These are phyloP conservation scores for Auricularia cornea DNA, from an alignment of 768 basidiomycete species.

Conservation along the genomic window DNA sequence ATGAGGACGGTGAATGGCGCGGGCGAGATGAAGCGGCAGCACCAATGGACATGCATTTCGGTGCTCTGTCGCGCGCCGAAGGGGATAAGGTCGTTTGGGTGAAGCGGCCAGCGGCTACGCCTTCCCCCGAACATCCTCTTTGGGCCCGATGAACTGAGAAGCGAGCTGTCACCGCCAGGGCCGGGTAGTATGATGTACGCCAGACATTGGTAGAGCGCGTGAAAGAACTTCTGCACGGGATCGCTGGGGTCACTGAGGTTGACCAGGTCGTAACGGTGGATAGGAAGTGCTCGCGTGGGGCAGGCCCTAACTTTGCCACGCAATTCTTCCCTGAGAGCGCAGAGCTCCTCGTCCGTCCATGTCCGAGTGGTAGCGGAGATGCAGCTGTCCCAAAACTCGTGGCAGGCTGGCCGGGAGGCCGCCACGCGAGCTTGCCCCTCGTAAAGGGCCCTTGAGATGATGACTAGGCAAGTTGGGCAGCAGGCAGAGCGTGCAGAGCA, in stretches of 20 bases:
- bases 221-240: too few relatives aligned
- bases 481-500: too few relatives aligned
- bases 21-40: neutral
- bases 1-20: neutral
- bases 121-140: neutral
- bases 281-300: neutral
- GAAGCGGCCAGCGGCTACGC: neutral
- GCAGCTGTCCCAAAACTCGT: neutral
- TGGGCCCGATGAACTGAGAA: neutral
- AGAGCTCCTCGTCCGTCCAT: neutral
- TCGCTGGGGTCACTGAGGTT: too few relatives aligned
- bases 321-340: neutral
- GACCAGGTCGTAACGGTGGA: neutral
- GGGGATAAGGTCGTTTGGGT: neutral
- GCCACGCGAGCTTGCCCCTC: too few relatives aligned
- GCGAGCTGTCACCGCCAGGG: too few relatives aligned
- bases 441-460: too few relatives aligned
- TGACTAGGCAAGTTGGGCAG: too few relatives aligned
- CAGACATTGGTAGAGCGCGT: too few relatives aligned
- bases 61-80: neutral
- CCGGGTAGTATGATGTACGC: too few relatives aligned
- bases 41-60: neutral
- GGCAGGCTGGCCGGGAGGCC: neutral
- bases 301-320: neutral
- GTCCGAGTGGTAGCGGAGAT: neutral